phyloP scores from a whole-genome alignment of 179 eudicot genomes.

The Silene vulgaris region DNA sequence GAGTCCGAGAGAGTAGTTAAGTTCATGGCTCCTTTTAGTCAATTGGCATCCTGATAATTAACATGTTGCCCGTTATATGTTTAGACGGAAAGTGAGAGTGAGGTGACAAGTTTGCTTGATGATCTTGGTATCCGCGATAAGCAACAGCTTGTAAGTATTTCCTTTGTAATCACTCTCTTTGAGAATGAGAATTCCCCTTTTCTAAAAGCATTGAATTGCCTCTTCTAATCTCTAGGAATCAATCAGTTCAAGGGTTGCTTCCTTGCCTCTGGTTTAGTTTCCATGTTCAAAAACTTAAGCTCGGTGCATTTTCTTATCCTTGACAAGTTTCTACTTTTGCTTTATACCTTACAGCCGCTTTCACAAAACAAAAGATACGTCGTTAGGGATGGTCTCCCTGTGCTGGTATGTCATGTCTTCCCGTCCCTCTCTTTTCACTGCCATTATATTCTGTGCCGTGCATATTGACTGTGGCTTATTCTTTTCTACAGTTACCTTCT shows the following conservation, averaged over 20 bases:
- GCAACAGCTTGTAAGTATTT: constrained; percentile 67
- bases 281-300: background rate
- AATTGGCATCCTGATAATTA: constrained; percentile 8
- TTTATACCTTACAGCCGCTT: constrained; percentile 54
- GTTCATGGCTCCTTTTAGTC: background rate
- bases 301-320: constrained; percentile 11
- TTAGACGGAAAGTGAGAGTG: constrained; percentile 84
- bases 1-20: no score
- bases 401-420: constrained; percentile 46
- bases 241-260: background rate
- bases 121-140: constrained; percentile 77
- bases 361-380: constrained; percentile 82
- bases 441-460: background rate
- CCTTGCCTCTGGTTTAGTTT: background rate
- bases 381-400: constrained; percentile 71
- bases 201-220: background rate
- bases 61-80: constrained; percentile 6
- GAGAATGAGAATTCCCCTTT: background rate
- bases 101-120: constrained; percentile 69
- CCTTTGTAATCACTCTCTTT: background rate
- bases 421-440: constrained; percentile 12
- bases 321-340: background rate
- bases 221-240: background rate
- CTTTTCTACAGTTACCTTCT: constrained; percentile 62
- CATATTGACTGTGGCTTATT: constrained; percentile 14